Evolutionary conservation across 768 basidiomycete genomes (phyloP), one percentile per base, ranked within the genome.

Genomic region (Thelephora ganbajun): DNA sequence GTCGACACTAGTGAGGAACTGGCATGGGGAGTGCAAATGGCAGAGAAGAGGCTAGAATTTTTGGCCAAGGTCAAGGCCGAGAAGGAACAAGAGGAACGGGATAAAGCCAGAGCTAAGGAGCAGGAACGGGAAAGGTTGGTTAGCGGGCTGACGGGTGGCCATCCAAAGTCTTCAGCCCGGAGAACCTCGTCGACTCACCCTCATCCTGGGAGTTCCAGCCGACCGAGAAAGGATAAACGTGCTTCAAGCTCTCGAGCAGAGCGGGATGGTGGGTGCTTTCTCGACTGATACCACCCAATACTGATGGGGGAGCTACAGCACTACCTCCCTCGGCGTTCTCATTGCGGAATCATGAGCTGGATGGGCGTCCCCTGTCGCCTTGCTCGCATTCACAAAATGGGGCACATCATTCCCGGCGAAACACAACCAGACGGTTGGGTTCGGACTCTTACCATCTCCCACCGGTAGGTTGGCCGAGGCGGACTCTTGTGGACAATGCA

Each of bases 401-500:
- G 26, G 26, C 26, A 4, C 26, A 30, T 30, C 39, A 41, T 9
- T 41, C 39, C 39, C 6, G 26, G 9, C 26, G 26, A 30, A 30
- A n/a, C 36, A 37, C 39, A 41, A 41, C 39, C 39, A 41, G 16
- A 14, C 6, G 39, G 39, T 14, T 14, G 16, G 18, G 9, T 18
- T 22, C 39, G 4, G 39, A 18, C 12, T 41, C 66, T 63, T 52
- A 66, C 74, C 19, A 56, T 70, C 5, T 52, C 56, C 30, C 69
- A 69, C 46, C 62, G 70, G 43, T 63, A 61, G 26, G 63, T 2
- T 41, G 45, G 2, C 51, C 53, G 37, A 54, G 53, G 22, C 48
- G 61, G 18, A 55, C 56, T 33, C 77, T 85, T 71, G 59, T 87
- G 35, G 74, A 87, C 57, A 80, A 86, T 57, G 79, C 85, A 13